Evolutionary conservation across 208 protist genomes (phyloP).

Genomic region (Trypanosoma scelopori): DNA sequence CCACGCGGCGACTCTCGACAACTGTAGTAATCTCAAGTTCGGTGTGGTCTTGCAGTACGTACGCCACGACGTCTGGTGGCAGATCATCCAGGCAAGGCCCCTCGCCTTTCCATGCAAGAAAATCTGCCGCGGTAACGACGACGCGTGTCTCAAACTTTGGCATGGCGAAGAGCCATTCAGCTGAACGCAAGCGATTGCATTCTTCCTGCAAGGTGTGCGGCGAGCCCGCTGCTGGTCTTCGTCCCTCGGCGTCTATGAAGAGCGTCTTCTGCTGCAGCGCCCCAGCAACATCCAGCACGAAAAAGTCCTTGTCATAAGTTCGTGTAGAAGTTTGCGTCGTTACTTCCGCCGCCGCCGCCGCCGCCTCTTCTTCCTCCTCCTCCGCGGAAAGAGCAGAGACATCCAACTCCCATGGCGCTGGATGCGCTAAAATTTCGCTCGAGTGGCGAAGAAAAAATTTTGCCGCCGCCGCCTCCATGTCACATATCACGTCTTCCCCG

Average conservation of each 20-base stretch:
- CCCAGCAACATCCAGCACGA: slow-evolving; percentile 26
- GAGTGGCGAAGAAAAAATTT: slow-evolving; percentile 49
- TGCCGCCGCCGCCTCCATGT: slow-evolving; percentile 25
- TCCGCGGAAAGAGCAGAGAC: not conserved
- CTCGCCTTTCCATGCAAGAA: slow-evolving; percentile 9
- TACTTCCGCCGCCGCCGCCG: not conserved
- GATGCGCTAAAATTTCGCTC: slow-evolving; percentile 28
- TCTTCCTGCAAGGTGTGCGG: slow-evolving; percentile 44
- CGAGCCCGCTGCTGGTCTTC: slow-evolving; percentile 30
- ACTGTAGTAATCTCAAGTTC: slow-evolving; percentile 18
- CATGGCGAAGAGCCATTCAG: slow-evolving; percentile 65
- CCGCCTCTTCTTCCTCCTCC: not conserved
- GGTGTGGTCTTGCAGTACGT: slow-evolving; percentile 10
- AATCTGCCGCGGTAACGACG: slow-evolving; percentile 14
- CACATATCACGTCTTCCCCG: slow-evolving; percentile 15
- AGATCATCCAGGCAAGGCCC: not conserved
- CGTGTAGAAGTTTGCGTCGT: not conserved
- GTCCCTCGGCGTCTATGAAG: slow-evolving; percentile 49
- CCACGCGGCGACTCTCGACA: slow-evolving; percentile 18
- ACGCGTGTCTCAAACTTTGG: slow-evolving; percentile 61
- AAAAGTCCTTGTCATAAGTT: slow-evolving; percentile 2
- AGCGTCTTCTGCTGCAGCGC: slow-evolving; percentile 6
- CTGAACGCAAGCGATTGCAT: slow-evolving; percentile 27
- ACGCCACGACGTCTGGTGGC: not conserved
- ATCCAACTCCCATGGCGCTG: slow-evolving; percentile 38